Conservation (phyloP, 2,329 filamentous ascomycete species). For the Zymoseptoria pseudotritici region DNA sequence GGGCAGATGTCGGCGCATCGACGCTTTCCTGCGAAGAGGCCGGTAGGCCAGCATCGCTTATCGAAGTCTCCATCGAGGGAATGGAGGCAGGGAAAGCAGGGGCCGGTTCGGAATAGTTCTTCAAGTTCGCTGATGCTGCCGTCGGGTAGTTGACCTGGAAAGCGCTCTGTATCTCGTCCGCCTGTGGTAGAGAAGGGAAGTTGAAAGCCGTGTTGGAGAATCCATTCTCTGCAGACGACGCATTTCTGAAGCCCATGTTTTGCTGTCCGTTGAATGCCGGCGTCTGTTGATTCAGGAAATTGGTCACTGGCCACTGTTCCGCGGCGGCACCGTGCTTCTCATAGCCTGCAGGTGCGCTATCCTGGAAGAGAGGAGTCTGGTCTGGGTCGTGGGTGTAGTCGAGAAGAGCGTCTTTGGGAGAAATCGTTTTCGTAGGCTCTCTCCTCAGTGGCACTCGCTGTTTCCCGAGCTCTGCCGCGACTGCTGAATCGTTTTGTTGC, state of each 20-base stretch:
- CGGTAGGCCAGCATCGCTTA: slow-evolving; percentile 45
- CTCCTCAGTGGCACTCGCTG: slow-evolving; percentile 26
- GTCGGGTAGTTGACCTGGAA: slow-evolving; percentile 24
- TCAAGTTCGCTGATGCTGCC: slow-evolving; percentile 21
- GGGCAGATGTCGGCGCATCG: slow-evolving; percentile 18
- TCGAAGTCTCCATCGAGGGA: slow-evolving; percentile 55
- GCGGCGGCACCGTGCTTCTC: slow-evolving; percentile 27
- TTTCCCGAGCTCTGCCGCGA: slow-evolving; percentile 37
- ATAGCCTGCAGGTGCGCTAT: slow-evolving; percentile 33
- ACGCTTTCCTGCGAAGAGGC: slow-evolving; percentile 37
- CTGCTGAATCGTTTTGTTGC: slow-evolving; percentile 54
- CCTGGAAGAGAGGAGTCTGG: slow-evolving; percentile 68
- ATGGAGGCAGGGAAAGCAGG: slow-evolving; percentile 54
- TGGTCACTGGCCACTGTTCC: slow-evolving; percentile 38
- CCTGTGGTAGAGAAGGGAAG: slow-evolving; percentile 26
- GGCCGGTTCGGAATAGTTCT: slow-evolving; percentile 32
- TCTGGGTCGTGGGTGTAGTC: slow-evolving; percentile 69
- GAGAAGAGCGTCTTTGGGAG: slow-evolving; percentile 82
- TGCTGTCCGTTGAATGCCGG: slow-evolving; percentile 36
- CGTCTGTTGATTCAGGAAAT: slow-evolving; percentile 37
- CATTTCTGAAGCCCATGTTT: slow-evolving; percentile 38
- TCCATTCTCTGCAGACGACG: slow-evolving; percentile 31
- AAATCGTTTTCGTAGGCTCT: slow-evolving; percentile 68
- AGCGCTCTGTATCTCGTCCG: slow-evolving; percentile 15
- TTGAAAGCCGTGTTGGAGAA: slow-evolving; percentile 30